These are phyloP conservation scores for Ogataea naganishii DNA, from an alignment of 805 yeast genomes.

Conservation along the genomic window DNA sequence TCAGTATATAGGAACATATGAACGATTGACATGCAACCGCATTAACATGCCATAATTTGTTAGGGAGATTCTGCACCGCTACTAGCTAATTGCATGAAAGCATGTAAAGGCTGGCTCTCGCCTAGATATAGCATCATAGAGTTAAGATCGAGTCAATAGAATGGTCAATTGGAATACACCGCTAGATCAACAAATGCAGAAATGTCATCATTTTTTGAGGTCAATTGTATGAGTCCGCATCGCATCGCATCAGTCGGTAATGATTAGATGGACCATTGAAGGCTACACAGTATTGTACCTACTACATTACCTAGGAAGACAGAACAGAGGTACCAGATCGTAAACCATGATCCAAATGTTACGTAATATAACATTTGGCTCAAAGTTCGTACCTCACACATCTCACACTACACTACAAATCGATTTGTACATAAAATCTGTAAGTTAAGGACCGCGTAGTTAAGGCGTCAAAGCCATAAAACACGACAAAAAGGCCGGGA, in stretches of 20 bases:
- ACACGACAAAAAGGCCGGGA: constrained; percentile 54
- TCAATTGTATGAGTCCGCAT: too few species aligned
- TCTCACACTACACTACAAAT: neutral
- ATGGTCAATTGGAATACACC: neutral
- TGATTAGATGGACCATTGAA: too few species aligned
- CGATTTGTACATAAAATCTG: constrained; percentile 33
- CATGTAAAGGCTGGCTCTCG: too few species aligned
- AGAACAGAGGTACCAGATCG: constrained; percentile 3
- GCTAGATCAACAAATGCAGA: too few species aligned
- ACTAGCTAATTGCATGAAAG: too few species aligned
- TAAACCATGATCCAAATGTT: constrained; percentile 1
- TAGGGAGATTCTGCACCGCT: too few species aligned
- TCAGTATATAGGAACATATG: too few species aligned
- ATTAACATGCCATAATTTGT: too few species aligned
- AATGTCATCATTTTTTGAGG: too few species aligned
- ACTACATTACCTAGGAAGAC: too few species aligned
- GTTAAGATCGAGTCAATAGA: neutral
- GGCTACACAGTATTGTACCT: too few species aligned
- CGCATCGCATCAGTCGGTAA: too few species aligned
- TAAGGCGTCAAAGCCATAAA: constrained; percentile 29
- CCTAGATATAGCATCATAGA: neutral
- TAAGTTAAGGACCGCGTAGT: constrained; percentile 73
- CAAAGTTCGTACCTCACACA: neutral
- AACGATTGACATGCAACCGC: neutral
- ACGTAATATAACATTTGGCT: neutral